A percentile compares a stretch with the other conserved stretches of the same genome.
These are phyloP conservation scores for Aaosphaeria pasadenensis DNA, from an alignment of 2,329 filamentous ascomycete species.

Conservation along the genomic window DNA sequence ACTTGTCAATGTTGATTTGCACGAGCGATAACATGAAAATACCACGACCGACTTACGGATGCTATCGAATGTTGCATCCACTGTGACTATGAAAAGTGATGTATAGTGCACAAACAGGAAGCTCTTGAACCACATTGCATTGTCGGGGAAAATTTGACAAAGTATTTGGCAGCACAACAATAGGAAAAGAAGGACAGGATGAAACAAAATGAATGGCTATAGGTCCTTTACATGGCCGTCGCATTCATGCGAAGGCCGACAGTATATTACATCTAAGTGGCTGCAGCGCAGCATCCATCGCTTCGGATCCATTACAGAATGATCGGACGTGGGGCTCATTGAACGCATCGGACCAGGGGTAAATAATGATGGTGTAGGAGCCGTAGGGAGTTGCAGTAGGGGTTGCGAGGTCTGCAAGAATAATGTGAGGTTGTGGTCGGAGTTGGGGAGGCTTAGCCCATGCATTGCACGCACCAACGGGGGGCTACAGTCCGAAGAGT, in stretches of 20 bases:
- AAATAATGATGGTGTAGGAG: no score
- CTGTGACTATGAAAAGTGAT: slow-evolving; percentile 18
- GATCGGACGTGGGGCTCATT: slow-evolving; percentile 8
- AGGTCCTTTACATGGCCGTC: slow-evolving; percentile 16
- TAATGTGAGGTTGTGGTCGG: slow-evolving; percentile 10
- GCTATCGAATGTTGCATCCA: slow-evolving; percentile 11
- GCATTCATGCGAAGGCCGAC: slow-evolving; percentile 19
- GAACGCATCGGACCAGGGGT: background rate
- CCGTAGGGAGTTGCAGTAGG: no score
- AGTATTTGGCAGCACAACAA: slow-evolving; percentile 18
- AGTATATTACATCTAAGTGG: slow-evolving; percentile 10
- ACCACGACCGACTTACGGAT: no score
- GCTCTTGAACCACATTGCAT: slow-evolving; percentile 38
- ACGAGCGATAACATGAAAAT: no score
- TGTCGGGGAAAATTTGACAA: slow-evolving; percentile 28
- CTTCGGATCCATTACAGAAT: slow-evolving; percentile 19
- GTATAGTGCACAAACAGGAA: slow-evolving; percentile 21
- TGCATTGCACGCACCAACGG: no score
- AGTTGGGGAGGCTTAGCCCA: slow-evolving; percentile 30
- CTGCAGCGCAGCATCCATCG: slow-evolving; percentile 8
- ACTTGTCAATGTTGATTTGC: no score
- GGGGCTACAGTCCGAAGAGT: no score
- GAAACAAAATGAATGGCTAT: slow-evolving; percentile 24
- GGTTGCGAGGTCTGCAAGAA: background rate
- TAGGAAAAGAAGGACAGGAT: slow-evolving; percentile 16